Conservation (phyloP, 768 basidiomycete genomes). For the Termitomyces sp. region DNA sequence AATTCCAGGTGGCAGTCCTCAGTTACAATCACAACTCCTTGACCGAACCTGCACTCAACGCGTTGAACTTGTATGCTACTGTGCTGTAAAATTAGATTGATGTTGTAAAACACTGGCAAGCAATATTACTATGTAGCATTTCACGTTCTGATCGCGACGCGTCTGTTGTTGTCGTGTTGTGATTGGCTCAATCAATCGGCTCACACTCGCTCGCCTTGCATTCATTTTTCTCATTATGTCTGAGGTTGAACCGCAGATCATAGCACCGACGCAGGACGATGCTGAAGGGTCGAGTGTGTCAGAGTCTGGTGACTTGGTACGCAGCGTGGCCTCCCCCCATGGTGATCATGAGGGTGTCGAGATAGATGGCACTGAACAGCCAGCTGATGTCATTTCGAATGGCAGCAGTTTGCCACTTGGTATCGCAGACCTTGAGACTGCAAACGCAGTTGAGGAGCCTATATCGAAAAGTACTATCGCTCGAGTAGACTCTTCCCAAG, state of each 20-base stretch:
- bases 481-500: constrained; percentile 22
- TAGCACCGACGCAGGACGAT: constrained; percentile 15
- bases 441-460: constrained; percentile 17
- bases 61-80: constrained; percentile 62
- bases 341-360: constrained; percentile 24
- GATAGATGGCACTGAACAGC: constrained; percentile 17
- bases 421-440: constrained; percentile 14
- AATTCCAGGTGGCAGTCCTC: constrained; percentile 64
- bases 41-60: constrained; percentile 73
- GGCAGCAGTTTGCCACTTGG: constrained; percentile 6
- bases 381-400: constrained; percentile 14
- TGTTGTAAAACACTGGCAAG: no score
- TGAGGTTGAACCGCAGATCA: constrained; percentile 19
- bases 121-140: no score
- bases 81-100: constrained; percentile 14
- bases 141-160: constrained; percentile 21
- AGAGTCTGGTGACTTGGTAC: constrained; percentile 13
- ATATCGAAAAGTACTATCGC: constrained; percentile 18
- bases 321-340: constrained; percentile 21
- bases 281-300: constrained; percentile 9
- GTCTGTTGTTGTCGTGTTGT: constrained; percentile 29
- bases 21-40: constrained; percentile 82
- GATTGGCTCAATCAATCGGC: constrained; percentile 18
- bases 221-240: constrained; percentile 22
- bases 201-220: neutral